Percentiles rank a stretch among this genome's conserved stretches.
Evolutionary conservation across 805 yeast species (phyloP).

Genomic region (Lipomyces sp.): DNA sequence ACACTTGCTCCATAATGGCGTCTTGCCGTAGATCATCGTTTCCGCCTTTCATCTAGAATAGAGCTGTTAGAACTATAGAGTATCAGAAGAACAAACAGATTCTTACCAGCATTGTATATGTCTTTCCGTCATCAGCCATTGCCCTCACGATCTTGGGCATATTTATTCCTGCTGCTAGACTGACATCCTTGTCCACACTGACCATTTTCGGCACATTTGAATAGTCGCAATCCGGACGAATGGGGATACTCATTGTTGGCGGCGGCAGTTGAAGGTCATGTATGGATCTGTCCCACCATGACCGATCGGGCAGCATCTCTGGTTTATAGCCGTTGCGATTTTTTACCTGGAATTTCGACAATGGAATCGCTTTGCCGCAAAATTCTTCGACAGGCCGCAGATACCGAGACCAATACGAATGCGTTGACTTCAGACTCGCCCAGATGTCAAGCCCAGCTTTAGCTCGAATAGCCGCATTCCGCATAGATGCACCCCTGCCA

Average conservation of each 20-base stretch:
- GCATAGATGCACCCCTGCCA: conserved; percentile 42
- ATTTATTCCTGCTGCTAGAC: conserved; percentile 85
- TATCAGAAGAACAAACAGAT: neutral
- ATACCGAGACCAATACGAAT: conserved; percentile 42
- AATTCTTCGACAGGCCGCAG: conserved; percentile 56
- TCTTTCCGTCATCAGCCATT: conserved; percentile 60
- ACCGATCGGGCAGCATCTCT: conserved; percentile 45
- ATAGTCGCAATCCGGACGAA: conserved; percentile 55
- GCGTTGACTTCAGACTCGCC: conserved; percentile 47
- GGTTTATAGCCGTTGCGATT: conserved; percentile 27
- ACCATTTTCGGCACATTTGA: conserved; percentile 54
- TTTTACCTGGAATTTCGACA: conserved; percentile 30
- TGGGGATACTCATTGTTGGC: conserved; percentile 60
- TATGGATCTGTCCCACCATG: conserved; percentile 63
- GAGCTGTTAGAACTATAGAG: neutral
- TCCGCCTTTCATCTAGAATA: conserved; percentile 62
- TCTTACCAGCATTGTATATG: conserved; percentile 60
- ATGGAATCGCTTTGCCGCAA: conserved; percentile 54
- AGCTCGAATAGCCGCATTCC: conserved; percentile 52
- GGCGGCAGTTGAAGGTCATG: conserved; percentile 60
- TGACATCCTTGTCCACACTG: conserved; percentile 53
- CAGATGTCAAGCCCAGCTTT: conserved; percentile 59
- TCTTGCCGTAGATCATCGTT: conserved; percentile 94
- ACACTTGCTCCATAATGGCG: conserved; percentile 97
- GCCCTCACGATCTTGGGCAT: conserved; percentile 78